Evolutionary conservation across 768 basidiomycete genomes (phyloP), one percentile per base, ranked within the genome.

Genomic region (Royoungia palumana): DNA sequence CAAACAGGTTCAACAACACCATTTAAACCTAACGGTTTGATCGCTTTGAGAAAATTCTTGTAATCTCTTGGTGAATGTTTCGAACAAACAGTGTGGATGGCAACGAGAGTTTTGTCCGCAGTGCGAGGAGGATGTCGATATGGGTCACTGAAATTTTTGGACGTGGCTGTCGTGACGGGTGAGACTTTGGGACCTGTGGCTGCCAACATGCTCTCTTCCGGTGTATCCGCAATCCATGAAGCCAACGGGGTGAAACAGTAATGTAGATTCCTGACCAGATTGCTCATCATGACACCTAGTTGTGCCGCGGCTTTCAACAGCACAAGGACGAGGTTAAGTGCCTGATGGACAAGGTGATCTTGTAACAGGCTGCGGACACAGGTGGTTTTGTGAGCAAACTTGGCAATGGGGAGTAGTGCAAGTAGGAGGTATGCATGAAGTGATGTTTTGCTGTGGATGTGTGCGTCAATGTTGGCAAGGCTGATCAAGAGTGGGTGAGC

Each of bases 111-210:
- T 7, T 4, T 27, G 7, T 17, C 10, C 16, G 7, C 58, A 17
- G 57, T 66, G 24, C 55, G 47, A 8, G 62, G 54, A n/a, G 39
- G 45, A 54, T 71, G 68, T 19, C 49, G 50, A 41, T 58, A 62
- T n/a, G 48, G 17, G 35, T 71, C 61, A 2, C 67, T 63, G 47
- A 71, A 67, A 28, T 68, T 41, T 28, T 65, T 53, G 35, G 61
- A 60, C 6, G 30, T 51, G 24, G 66, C 69, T 37, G 63, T 56
- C 9, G 68, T 70, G 4, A 71, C 50, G 6, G 60, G 61, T 0
- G 67, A 72, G 1, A 60, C 62, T 41, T 64, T 68, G 3, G 55
- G 59, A 21, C 35, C 20, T 21, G 24, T 44, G 20, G 21, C 20
- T 12, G 38, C 22, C n/a, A n/a, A n/a, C n/a, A n/a, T n/a, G n/a